phyloP scores from a whole-genome alignment of 2,329 filamentous ascomycete species.

The Dactylellina leptospora region DNA sequence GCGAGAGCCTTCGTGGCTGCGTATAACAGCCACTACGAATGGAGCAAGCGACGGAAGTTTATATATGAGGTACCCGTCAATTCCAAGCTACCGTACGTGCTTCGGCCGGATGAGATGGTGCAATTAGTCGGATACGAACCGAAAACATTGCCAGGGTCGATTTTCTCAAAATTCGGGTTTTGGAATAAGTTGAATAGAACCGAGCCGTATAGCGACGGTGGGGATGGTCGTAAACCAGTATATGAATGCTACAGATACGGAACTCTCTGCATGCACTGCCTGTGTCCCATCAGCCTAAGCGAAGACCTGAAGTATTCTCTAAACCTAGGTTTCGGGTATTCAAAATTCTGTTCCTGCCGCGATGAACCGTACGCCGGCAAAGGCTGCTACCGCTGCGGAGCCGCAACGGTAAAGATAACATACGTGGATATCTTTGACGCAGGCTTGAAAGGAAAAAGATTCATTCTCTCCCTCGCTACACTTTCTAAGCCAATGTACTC shows the following conservation, averaged over 20 bases:
- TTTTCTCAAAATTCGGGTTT: background rate
- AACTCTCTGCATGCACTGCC: slow-evolving; percentile 29
- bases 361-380: background rate
- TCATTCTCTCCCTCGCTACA: background rate
- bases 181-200: background rate
- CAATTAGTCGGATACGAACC: background rate
- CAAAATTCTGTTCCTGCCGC: background rate
- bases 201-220: background rate
- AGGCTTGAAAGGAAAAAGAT: background rate
- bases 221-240: background rate
- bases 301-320: background rate
- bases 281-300: background rate
- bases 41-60: background rate
- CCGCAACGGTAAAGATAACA: slow-evolving; percentile 13
- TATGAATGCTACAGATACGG: slow-evolving; percentile 22
- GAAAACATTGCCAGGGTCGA: background rate
- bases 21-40: background rate
- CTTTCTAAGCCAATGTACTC: background rate
- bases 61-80: background rate
- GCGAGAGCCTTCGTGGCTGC: background rate
- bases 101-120: background rate
- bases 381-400: slow-evolving; percentile 6
- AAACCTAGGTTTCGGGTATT: background rate
- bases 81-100: background rate
- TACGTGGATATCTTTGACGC: slow-evolving; percentile 6